phyloP scores from a whole-genome alignment of 176 grass and related monocot genomes.

The Zoysia japonica region DNA sequence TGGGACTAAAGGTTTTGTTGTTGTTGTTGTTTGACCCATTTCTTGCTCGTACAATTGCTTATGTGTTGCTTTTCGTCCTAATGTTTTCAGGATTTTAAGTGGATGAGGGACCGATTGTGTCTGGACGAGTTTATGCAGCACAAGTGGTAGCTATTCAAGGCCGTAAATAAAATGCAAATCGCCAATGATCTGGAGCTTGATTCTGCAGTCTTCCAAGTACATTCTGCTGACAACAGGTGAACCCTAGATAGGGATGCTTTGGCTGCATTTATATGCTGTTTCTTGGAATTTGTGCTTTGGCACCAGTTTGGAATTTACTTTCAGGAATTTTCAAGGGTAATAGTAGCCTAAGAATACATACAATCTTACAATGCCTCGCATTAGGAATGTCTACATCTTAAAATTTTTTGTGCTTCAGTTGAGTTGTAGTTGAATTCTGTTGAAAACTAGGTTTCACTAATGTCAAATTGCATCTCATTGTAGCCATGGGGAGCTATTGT shows the following conservation, averaged over 20 bases:
- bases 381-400: background rate
- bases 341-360: background rate
- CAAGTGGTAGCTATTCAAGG: background rate
- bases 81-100: slow-evolving; percentile 52
- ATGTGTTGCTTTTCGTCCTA: background rate
- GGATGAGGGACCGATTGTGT: background rate
- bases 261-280: slow-evolving; percentile 14
- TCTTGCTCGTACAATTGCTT: slow-evolving; percentile 19
- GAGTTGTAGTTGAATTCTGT: background rate
- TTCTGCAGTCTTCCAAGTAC: slow-evolving; percentile 74
- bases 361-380: background rate
- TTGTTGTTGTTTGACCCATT: background rate
- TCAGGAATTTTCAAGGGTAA: background rate
- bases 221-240: slow-evolving; percentile 68
- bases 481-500: background rate
- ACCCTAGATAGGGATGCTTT: background rate
- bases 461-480: background rate
- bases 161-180: slow-evolving; percentile 59
- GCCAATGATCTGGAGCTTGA: slow-evolving; percentile 56
- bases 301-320: background rate
- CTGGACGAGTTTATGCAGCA: slow-evolving; percentile 12
- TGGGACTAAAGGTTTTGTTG: too few species aligned
- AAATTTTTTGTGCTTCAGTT: background rate
- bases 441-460: slow-evolving; percentile 9
- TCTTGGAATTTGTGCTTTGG: background rate